phyloP scores from a whole-genome alignment of 441 rosid species.

The Brassica hybrid region DNA sequence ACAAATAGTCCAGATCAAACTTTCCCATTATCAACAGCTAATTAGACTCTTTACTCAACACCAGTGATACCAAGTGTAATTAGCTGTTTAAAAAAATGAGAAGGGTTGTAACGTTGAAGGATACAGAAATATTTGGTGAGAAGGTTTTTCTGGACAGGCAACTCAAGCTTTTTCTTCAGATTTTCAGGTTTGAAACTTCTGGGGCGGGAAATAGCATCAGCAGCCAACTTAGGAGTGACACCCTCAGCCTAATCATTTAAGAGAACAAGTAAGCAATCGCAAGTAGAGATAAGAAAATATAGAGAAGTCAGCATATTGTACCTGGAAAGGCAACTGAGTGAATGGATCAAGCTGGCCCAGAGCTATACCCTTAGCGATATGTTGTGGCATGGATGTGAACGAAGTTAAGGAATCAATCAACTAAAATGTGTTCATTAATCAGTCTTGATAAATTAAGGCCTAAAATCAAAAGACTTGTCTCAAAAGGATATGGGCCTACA shows the following conservation, averaged over 20 bases:
- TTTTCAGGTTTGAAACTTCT: constrained; percentile 56
- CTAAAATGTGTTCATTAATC: neutral
- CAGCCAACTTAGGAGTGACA: constrained; percentile 42
- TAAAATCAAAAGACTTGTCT: constrained; percentile 23
- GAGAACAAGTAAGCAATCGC: constrained; percentile 7
- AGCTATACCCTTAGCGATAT: constrained; percentile 87
- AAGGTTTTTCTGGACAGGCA: constrained; percentile 94
- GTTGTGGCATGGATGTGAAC: constrained; percentile 66
- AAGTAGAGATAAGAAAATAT: neutral
- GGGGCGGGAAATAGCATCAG: constrained; percentile 34
- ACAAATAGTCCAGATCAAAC: constrained; percentile 25
- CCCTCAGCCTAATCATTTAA: constrained; percentile 54
- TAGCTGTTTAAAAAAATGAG: constrained; percentile 5
- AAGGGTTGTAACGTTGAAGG: constrained; percentile 49
- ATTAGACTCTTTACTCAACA: constrained; percentile 1
- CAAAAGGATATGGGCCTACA: constrained; percentile 97
- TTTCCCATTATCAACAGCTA: constrained; percentile 10
- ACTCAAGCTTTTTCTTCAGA: constrained; percentile 76
- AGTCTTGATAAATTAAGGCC: neutral
- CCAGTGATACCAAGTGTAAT: constrained; percentile 11
- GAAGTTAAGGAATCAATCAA: constrained; percentile 54
- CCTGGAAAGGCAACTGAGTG: constrained; percentile 83
- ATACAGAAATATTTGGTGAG: constrained; percentile 95
- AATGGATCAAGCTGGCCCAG: constrained; percentile 91
- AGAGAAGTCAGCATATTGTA: constrained; percentile 38